Percentiles rank a stretch among this genome's conserved stretches.
Conservation (phyloP, 2,329 filamentous ascomycete species). For the Drechslera avenae region DNA sequence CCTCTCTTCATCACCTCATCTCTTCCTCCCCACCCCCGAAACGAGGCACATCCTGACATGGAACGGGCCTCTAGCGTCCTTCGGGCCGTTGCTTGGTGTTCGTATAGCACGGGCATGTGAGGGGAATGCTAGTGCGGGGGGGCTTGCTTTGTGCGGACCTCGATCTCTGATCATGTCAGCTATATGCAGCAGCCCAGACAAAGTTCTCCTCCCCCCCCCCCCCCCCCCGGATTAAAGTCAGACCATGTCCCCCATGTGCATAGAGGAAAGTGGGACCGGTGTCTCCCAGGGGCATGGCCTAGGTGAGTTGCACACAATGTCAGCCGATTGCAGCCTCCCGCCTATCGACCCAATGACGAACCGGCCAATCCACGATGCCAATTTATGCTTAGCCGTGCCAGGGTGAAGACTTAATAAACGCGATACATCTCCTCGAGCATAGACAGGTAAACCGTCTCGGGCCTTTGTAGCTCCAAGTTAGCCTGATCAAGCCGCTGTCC, state of each 20-base stretch:
- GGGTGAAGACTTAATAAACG: not conserved
- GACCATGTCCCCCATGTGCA: not conserved
- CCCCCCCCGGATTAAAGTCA: not conserved
- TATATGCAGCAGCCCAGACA: too few relatives aligned
- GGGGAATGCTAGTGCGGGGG: not conserved
- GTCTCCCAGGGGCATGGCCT: not conserved
- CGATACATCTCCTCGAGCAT: not conserved
- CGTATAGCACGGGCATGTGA: not conserved
- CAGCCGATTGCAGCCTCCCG: not conserved
- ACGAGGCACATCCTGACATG: too few relatives aligned
- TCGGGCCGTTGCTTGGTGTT: not conserved
- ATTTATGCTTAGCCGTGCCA: not conserved
- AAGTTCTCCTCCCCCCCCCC: too few relatives aligned
- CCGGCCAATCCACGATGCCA: too few relatives aligned
- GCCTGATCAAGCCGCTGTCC: not conserved
- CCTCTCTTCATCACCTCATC: too few relatives aligned
- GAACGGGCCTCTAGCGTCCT: too few relatives aligned
- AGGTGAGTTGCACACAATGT: not conserved
- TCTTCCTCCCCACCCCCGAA: too few relatives aligned
- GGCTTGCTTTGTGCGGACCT: not conserved
- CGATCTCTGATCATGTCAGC: not conserved
- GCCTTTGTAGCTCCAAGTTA: not conserved
- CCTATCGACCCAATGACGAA: not conserved
- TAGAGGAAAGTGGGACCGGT: not conserved
- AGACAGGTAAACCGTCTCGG: not conserved